Evolutionary conservation across 2,329 filamentous ascomycete species (phyloP), one percentile per base, ranked within the genome.

Genomic region (Colletotrichum sansevieriae): DNA sequence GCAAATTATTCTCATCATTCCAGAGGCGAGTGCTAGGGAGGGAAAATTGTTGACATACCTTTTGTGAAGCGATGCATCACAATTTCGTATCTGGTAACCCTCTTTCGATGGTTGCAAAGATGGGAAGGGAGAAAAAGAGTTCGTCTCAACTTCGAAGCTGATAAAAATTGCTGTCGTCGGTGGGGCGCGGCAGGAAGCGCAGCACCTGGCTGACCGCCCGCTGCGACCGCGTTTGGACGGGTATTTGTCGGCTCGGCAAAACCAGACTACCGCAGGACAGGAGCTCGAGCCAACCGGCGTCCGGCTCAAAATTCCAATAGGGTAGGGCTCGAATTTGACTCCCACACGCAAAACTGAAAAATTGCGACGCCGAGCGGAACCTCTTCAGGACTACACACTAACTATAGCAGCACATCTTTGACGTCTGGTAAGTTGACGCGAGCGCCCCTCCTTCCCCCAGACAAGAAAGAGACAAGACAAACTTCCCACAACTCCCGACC

Each of bases 1-100:
- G 95, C 94, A 98, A 98, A 98, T 97, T 97, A 93, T 80, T 92
- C 85, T 92, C 94, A 97, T 97, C 95, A 93, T 91, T 74, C 75
- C 75, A 79, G 71, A 68, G 67, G 46, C 63, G 60, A 25, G 35
- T 39, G 49, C 49, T 35, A 12, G 52, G 49, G 4, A 63, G 65
- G 55, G 64, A 61, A 37, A 70, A 60, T 18, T 33, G 43, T 41
- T 43, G 22, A 73, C 72, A 71, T 74, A 75, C 73, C 76, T 75
- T 70, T 69, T 58, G 7, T 25, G 35, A 11, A 11, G 3, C 9
- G 15, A 11, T 15, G 20, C 12, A 12, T 60, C 35, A 5, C 8
- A 4, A 8, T 2, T 9, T 9, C n/a, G 18, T 63, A 10, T 49
- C 20, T 3, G 6, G 41, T 56, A 7, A 44, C 15, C 15, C 64